Evolutionary conservation across 352 stramenopile species (phyloP), one percentile per base, ranked within the genome.

Genomic region (Peronospora belbahrii): DNA sequence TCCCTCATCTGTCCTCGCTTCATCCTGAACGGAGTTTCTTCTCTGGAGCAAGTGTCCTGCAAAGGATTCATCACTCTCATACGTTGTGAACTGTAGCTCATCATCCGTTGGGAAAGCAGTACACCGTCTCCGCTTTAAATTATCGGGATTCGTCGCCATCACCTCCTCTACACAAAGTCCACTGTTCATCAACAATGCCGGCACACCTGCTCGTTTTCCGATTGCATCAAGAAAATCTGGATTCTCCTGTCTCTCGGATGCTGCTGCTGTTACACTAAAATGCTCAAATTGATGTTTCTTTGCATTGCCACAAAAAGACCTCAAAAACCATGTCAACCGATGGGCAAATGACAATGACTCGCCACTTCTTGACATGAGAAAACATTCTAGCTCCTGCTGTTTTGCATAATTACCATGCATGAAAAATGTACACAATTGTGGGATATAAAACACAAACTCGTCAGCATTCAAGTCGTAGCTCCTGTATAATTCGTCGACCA

Each of bases 391-490:
- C 41, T 85, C 69, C 37, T 89, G 80, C 49, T 87, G 74, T 44
- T 89, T 88, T 18, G 58, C 70, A 59, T 94, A 94, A 42, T 88
- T 84, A 6, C 82, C 78, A 35, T 94, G 83, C 0, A 88, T 47
- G 20, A 94, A 32, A 31, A 93, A 92, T 10, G 84, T 95, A 48
- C 79, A 90, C 0, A 95, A 65, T 42, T 95, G 85, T 7, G 83
- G 85, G 43, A 95, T 88, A 57, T 95, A 95, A 41, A 94, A 95
- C 58, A 91, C 82, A 34, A 95, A 82, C 58, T 85, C 77, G 11
- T 48, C 31, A 3, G 74, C 73, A 42, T 85, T 74, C 8, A 54
- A 32, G 15, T 84, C 69, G 58, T 81, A 88, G 51, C 68, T 80
- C 22, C 47, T 66, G 57, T 88, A 92, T 5, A 92, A 63, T 27